Conservation (phyloP, 176 grass and related monocot genomes). For the Musa itinerans region DNA sequence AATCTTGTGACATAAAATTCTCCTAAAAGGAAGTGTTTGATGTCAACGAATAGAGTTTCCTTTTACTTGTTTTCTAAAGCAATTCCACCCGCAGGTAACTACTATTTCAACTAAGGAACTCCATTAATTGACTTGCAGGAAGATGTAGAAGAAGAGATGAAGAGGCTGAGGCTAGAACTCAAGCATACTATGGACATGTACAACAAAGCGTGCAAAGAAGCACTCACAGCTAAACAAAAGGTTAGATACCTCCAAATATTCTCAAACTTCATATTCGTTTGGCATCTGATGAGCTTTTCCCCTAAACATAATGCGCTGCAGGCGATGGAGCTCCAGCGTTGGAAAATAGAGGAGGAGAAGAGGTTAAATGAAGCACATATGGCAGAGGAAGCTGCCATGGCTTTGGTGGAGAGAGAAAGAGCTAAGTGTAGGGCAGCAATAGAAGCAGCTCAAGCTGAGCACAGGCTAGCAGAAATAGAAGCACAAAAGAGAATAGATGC, state of each 20-base stretch:
- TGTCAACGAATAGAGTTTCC: too few relatives aligned
- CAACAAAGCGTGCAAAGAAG: slow-evolving; percentile 39
- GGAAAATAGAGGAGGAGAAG: slow-evolving; percentile 32
- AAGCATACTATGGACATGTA: slow-evolving; percentile 49
- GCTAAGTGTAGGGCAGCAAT: slow-evolving; percentile 27
- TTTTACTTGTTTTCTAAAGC: too few relatives aligned
- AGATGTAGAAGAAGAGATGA: slow-evolving; percentile 33
- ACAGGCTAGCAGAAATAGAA: slow-evolving; percentile 29
- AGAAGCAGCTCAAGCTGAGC: slow-evolving; percentile 28
- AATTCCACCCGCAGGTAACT: too few relatives aligned
- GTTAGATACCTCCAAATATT: neutral
- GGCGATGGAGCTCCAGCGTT: slow-evolving; percentile 24
- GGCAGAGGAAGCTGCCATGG: slow-evolving; percentile 29
- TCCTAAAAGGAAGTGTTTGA: too few relatives aligned
- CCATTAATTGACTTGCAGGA: slow-evolving; percentile 13
- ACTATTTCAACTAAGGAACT: neutral
- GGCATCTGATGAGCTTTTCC: neutral
- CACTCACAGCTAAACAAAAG: slow-evolving; percentile 37
- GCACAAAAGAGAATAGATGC: slow-evolving; percentile 32
- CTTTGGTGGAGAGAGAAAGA: slow-evolving; percentile 25
- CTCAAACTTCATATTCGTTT: neutral
- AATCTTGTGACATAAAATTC: too few relatives aligned
- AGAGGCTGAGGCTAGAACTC: slow-evolving; percentile 29
- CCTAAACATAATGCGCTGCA: neutral
- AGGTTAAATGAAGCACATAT: slow-evolving; percentile 19